Evolutionary conservation across 345 rosid genomes (phyloP).

Genomic region (Citrus mangshanensis): DNA sequence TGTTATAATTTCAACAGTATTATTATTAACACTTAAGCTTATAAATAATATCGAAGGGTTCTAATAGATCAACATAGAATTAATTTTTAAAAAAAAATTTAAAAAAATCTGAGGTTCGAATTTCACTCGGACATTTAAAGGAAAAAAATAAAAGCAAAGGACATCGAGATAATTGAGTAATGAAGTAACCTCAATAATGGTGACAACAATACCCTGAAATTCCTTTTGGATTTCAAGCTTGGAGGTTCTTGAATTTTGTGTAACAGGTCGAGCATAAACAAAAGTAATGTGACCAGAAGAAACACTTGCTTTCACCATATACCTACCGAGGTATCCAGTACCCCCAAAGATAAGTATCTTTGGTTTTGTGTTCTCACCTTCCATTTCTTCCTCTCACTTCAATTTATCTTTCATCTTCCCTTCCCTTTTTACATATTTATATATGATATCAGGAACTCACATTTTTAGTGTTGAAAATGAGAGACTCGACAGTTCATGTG

Average conservation of each 20-base stretch:
- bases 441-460: background rate
- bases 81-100: too few relatives aligned
- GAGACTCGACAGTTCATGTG: too few relatives aligned
- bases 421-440: background rate
- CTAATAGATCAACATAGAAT: too few relatives aligned
- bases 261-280: constrained; percentile 29
- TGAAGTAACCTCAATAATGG: background rate
- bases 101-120: too few relatives aligned
- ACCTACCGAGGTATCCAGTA: constrained; percentile 38
- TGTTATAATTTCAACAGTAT: background rate
- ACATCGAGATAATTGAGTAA: background rate
- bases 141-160: background rate
- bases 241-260: constrained; percentile 2
- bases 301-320: constrained; percentile 33
- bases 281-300: constrained; percentile 25
- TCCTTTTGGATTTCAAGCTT: constrained; percentile 13
- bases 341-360: constrained; percentile 37
- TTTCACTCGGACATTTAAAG: too few relatives aligned
- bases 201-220: constrained; percentile 21
- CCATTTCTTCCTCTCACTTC: constrained; percentile 1
- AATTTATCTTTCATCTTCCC: background rate
- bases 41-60: too few relatives aligned
- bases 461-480: too few relatives aligned
- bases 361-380: background rate
- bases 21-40: too few relatives aligned